phyloP scores from a whole-genome alignment of 768 basidiomycete genomes.

The Amanita thiersii region DNA sequence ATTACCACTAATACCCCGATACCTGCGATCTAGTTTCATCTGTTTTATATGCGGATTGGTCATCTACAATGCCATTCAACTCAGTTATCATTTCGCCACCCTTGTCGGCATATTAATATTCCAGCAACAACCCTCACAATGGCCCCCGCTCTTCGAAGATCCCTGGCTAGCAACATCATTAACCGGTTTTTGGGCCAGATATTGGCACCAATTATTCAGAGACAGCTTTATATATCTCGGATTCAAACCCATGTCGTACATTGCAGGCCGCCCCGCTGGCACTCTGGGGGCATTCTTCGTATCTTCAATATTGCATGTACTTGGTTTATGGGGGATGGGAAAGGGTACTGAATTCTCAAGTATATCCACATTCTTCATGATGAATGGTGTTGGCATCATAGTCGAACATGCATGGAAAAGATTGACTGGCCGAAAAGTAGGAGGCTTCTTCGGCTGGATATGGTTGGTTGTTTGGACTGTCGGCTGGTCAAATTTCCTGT shows the following conservation, averaged over 20 bases:
- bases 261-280: slow-evolving; percentile 39
- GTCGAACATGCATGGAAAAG: slow-evolving; percentile 40
- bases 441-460: slow-evolving; percentile 38
- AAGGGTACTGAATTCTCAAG: slow-evolving; percentile 35
- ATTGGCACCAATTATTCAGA: slow-evolving; percentile 69
- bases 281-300: slow-evolving; percentile 51
- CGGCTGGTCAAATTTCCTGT: slow-evolving; percentile 36
- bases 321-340: slow-evolving; percentile 52
- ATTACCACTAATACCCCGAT: slow-evolving; percentile 25
- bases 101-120: slow-evolving; percentile 38
- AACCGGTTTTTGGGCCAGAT: slow-evolving; percentile 49
- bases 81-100: slow-evolving; percentile 31
- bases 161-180: slow-evolving; percentile 56
- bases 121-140: slow-evolving; percentile 39
- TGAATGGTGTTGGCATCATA: slow-evolving; percentile 45
- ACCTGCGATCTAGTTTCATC: slow-evolving; percentile 36
- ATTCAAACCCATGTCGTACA: slow-evolving; percentile 27
- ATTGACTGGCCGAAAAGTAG: slow-evolving; percentile 35
- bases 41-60: slow-evolving; percentile 33
- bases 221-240: slow-evolving; percentile 49
- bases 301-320: slow-evolving; percentile 54
- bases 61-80: slow-evolving; percentile 38
- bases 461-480: slow-evolving; percentile 46
- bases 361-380: slow-evolving; percentile 45
- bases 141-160: slow-evolving; percentile 55